Evolutionary conservation across 768 basidiomycete genomes (phyloP).

Genomic region (Hericium erinaceus): DNA sequence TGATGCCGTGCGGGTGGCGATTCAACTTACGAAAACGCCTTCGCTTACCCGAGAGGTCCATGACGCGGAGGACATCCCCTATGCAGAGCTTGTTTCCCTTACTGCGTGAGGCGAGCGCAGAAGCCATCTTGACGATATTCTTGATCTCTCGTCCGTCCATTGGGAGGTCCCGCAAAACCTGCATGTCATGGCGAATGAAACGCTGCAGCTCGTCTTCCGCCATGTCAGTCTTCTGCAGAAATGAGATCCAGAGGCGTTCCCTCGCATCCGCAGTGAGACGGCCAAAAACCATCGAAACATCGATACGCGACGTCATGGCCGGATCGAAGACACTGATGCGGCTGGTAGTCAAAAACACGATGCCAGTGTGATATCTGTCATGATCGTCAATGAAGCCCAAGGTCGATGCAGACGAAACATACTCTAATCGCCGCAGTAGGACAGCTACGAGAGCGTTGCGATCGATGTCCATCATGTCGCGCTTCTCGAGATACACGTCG

Average conservation of each 20-base stretch:
- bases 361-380: slow-evolving; percentile 21
- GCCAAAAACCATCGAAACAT: slow-evolving; percentile 44
- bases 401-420: too few species aligned
- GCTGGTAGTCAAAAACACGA: slow-evolving; percentile 32
- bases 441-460: slow-evolving; percentile 29
- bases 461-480: slow-evolving; percentile 16
- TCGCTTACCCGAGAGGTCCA: neutral
- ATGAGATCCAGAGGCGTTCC: neutral
- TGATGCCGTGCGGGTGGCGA: too few species aligned
- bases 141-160: slow-evolving; percentile 64
- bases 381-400: too few species aligned
- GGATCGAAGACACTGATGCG: slow-evolving; percentile 28
- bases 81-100: neutral
- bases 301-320: slow-evolving; percentile 22
- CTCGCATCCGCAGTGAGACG: slow-evolving; percentile 45
- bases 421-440: slow-evolving; percentile 28
- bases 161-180: slow-evolving; percentile 39
- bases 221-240: neutral
- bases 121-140: slow-evolving; percentile 57
- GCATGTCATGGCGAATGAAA: neutral
- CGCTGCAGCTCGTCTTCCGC: neutral
- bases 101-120: slow-evolving; percentile 35
- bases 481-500: slow-evolving; percentile 25
- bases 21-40: neutral
- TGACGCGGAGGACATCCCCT: neutral